Base-by-base conservation (phyloP, 2,329 filamentous ascomycete genomes). In the Pseudogymnoascus sp. region DNA sequence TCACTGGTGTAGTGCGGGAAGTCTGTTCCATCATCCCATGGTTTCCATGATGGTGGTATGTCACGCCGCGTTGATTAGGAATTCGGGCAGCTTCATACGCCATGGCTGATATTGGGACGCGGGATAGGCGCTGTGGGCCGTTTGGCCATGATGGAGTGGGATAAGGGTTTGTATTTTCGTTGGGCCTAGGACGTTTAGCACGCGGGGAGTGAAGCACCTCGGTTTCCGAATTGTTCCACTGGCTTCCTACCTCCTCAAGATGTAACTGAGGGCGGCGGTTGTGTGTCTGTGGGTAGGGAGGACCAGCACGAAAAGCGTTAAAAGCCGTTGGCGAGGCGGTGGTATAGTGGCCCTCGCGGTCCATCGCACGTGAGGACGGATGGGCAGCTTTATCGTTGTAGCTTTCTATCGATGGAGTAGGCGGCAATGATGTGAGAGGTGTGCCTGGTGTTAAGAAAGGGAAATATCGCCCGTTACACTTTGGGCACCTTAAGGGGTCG, bases 281-380 rank as follows among this genome's bases (percentile, higher is more conserved):
- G 9, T 52, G 45, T 18, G 45, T 4, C 5, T 30, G 45, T 19
- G 26, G 45, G 33, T 33, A 52, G 23, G 26, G 45, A 52, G 26
- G 45, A n/a, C 45, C 45, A 7, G 15, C 8, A 19, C 45, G 45
- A 30, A 52, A 52, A 30, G 18, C 26, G 15, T 18, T 19, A 7
- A 52, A 52, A 3, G 45, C 5, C 9, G n/a, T 26, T 7, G 73
- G 71, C 63, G 73, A 66, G 41, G 74, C 75, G 63, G 81, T 81
- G 67, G 81, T 81, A 35, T 85, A 81, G 19, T 86, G 81, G 60
- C 85, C 80, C 68, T 89, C 88, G 26, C 74, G 71, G 59, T 87
- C 84, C 8, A 78, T 76, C 2, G 79, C 77, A 58, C 77, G 74
- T 57, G 75, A 76, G 15, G 71, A 65, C 12, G 45, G n/a, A 19